Base-by-base conservation (phyloP, 2,329 filamentous ascomycete genomes). In the Exophiala xenobiotica region DNA sequence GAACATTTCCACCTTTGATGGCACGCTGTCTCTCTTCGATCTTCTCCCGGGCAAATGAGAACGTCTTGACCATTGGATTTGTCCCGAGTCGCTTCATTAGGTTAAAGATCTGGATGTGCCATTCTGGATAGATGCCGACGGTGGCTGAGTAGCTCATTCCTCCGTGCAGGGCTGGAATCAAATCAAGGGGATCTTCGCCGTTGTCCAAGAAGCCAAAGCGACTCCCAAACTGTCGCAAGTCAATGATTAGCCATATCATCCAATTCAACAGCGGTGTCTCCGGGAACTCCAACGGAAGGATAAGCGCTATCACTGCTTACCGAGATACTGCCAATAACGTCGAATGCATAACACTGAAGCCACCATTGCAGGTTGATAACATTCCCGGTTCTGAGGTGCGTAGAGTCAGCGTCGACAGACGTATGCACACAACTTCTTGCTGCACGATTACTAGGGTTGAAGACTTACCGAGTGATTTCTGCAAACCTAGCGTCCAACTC, bases 261-360 rank as follows among this genome's bases (percentile, higher is more conserved):
- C 31, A 63, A 62, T 12, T 56, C 57, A 2, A n/a, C 2, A 29
- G 26, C 26, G 26, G 26, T 29, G 26, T 29, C 3, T 29, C 26
- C 26, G 26, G 26, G 3, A 29, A 3, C 2, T 29, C 26, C 2
- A n/a, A 29, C 26, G 2, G n/a, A 29, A 3, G 26, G 26, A 27
- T 18, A 3, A 45, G 26, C 26, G 26, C 39, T 3, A 19, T 19
- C 4, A 2, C 26, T 29, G 26, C 26, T 29, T 37, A 37, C 33
- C 14, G 58, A 66, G 3, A 66, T 61, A 42, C 67, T 61, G 6
- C 65, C 66, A 9, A 66, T 48, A 8, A 64, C 62, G 27, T 68
- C 66, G 29, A 66, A 68, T 16, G 66, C 63, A 45, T 64, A 59
- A 50, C 66, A 71, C 46, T 66, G 72, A 46, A 74, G 68, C 65